Conservation (phyloP, 495 filamentous ascomycete genomes). For the Clohesyomyces aquaticus region DNA sequence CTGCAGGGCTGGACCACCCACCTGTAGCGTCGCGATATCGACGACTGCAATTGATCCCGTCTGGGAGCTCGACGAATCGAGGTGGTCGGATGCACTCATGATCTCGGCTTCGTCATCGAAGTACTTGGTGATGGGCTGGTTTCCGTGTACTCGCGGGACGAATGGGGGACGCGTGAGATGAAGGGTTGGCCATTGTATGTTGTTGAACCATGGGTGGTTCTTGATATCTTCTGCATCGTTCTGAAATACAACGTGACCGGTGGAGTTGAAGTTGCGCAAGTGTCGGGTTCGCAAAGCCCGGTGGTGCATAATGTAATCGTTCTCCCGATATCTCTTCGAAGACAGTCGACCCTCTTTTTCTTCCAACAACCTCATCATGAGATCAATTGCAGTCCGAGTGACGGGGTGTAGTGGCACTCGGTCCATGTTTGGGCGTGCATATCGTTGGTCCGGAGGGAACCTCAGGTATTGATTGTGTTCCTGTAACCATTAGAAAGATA, state of each 20-base stretch:
- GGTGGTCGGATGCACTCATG: slow-evolving; percentile 51
- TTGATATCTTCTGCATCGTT: slow-evolving; percentile 53
- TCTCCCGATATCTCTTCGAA: slow-evolving; percentile 67
- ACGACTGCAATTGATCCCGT: background rate
- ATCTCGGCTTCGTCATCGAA: slow-evolving; percentile 81
- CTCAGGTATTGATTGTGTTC: slow-evolving; percentile 56
- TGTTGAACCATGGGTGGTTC: slow-evolving; percentile 49
- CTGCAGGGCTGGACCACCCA: background rate
- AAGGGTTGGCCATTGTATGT: slow-evolving; percentile 47
- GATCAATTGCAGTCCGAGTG: slow-evolving; percentile 64
- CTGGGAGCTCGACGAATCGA: slow-evolving; percentile 46
- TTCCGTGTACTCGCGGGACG: slow-evolving; percentile 67
- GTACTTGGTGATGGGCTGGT: slow-evolving; percentile 80
- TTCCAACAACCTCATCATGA: slow-evolving; percentile 75
- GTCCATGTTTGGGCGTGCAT: slow-evolving; percentile 49
- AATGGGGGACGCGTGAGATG: slow-evolving; percentile 74
- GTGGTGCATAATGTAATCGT: slow-evolving; percentile 55
- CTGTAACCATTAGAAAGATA: slow-evolving; percentile 43
- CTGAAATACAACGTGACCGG: slow-evolving; percentile 70
- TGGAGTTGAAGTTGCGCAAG: slow-evolving; percentile 44
- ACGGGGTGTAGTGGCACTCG: slow-evolving; percentile 58
- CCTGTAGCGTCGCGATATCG: background rate
- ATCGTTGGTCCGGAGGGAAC: slow-evolving; percentile 60
- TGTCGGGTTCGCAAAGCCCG: slow-evolving; percentile 24
- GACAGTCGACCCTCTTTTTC: slow-evolving; percentile 77